Percentiles rank a stretch among this genome's conserved stretches.
Evolutionary conservation across 495 filamentous ascomycete species (phyloP).

Genomic region (Rostrohypoxylon terebratum): DNA sequence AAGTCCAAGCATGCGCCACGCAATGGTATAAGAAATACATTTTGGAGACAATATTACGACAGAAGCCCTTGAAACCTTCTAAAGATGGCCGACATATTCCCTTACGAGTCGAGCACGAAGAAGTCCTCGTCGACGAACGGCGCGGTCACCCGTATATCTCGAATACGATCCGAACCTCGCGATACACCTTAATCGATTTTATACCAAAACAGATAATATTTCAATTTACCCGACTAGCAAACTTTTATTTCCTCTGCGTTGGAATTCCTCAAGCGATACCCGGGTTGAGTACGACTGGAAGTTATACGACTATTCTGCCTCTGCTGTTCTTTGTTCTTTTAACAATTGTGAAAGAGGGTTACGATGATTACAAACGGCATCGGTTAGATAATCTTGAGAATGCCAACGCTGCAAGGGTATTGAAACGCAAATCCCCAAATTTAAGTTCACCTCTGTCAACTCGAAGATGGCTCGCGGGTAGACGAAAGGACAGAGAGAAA

Average conservation of each 20-base stretch:
- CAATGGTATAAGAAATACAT: constrained; percentile 52
- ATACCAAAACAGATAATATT: constrained; percentile 87
- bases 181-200: constrained; percentile 90
- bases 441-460: not conserved
- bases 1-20: constrained; percentile 30
- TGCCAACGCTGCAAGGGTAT: constrained; percentile 71
- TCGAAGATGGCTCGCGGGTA: constrained; percentile 39
- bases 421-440: constrained; percentile 46
- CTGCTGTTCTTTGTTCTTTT: constrained; percentile 85
- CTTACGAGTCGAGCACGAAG: constrained; percentile 65
- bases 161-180: constrained; percentile 84
- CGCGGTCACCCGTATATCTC: constrained; percentile 76
- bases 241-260: constrained; percentile 90
- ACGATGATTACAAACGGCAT: constrained; percentile 88
- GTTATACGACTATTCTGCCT: constrained; percentile 86
- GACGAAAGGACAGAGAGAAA: not conserved
- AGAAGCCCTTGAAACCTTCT: constrained; percentile 53
- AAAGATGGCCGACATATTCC: constrained; percentile 72
- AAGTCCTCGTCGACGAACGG: constrained; percentile 75
- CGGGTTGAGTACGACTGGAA: constrained; percentile 86
- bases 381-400: constrained; percentile 88
- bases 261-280: constrained; percentile 92
- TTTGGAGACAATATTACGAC: constrained; percentile 53
- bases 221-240: constrained; percentile 91
- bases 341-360: constrained; percentile 91